Percentiles rank a stretch among this genome's conserved stretches.
phyloP scores from a whole-genome alignment of 495 filamentous ascomycete genomes.

The Tuber calosporum region DNA sequence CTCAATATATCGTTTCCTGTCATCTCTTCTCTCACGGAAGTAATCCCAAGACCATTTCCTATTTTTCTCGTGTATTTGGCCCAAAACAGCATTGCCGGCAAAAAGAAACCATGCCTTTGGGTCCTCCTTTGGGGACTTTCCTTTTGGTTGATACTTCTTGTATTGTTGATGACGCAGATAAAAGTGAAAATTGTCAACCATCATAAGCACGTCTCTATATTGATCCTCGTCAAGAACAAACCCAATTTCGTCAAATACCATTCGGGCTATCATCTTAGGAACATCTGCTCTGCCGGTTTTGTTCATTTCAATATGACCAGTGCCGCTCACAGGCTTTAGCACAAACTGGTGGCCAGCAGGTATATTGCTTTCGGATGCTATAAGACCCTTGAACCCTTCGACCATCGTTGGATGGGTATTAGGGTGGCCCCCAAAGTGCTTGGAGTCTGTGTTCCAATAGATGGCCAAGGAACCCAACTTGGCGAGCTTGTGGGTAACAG shows the following conservation, averaged over 20 bases:
- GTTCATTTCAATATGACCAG: slow-evolving; percentile 84
- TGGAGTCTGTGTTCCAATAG: slow-evolving; percentile 95
- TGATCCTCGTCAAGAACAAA: slow-evolving; percentile 93
- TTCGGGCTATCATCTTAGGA: slow-evolving; percentile 80
- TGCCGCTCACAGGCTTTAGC: slow-evolving; percentile 85
- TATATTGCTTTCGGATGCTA: slow-evolving; percentile 56
- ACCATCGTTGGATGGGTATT: slow-evolving; percentile 69
- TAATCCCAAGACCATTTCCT: slow-evolving; percentile 88
- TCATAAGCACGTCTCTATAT: slow-evolving; percentile 93
- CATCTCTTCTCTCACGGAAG: slow-evolving; percentile 83
- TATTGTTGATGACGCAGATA: slow-evolving; percentile 97
- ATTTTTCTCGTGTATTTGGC: slow-evolving; percentile 90
- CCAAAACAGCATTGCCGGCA: slow-evolving; percentile 76
- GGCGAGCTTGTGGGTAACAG: slow-evolving; percentile 83
- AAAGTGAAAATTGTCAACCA: slow-evolving; percentile 96
- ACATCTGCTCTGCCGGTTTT: slow-evolving; percentile 74
- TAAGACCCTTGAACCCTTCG: slow-evolving; percentile 64
- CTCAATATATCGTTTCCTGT: slow-evolving; percentile 79
- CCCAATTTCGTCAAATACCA: slow-evolving; percentile 92
- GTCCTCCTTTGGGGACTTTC: slow-evolving; percentile 73
- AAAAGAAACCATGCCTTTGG: slow-evolving; percentile 87
- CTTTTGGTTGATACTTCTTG: slow-evolving; percentile 84
- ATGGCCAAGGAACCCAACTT: slow-evolving; percentile 78
- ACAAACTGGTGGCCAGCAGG: slow-evolving; percentile 74
- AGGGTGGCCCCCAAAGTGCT: slow-evolving; percentile 67